phyloP scores from a whole-genome alignment of 2,329 filamentous ascomycete species.

The Aspergillus alliaceus region DNA sequence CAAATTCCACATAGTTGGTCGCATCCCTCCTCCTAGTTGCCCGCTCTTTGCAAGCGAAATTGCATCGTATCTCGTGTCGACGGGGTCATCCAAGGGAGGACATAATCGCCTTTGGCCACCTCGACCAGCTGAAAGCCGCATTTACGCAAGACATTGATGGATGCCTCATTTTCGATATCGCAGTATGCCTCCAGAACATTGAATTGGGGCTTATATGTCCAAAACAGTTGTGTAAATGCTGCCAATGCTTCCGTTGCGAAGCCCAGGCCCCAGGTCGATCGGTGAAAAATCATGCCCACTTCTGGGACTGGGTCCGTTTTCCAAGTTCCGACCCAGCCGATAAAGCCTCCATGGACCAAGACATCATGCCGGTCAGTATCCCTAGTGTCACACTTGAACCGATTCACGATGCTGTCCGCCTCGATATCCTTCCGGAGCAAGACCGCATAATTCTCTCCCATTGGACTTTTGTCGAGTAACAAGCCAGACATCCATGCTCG shows the following conservation, averaged over 20 bases:
- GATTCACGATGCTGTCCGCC: not conserved
- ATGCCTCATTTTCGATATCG: not conserved
- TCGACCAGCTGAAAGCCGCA: not conserved
- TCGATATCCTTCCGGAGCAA: not conserved
- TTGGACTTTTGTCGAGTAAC: not conserved
- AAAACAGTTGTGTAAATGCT: not conserved
- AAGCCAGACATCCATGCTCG: slow-evolving; percentile 12
- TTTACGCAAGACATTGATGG: not conserved
- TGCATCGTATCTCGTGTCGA: not conserved
- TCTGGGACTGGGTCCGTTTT: not conserved
- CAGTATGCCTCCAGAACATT: not conserved
- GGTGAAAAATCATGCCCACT: not conserved
- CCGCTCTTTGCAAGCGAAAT: not conserved
- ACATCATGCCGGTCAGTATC: not conserved
- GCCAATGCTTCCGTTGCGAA: not conserved
- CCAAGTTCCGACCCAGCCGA: not conserved
- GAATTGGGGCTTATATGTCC: not conserved
- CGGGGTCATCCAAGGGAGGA: not conserved
- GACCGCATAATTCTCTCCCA: not conserved
- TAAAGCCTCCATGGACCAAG: not conserved
- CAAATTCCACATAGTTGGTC: no score
- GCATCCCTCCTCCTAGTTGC: not conserved
- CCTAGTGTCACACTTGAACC: fast-evolving
- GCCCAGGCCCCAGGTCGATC: not conserved
- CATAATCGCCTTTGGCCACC: not conserved